These are phyloP conservation scores for Cercospora canescens DNA, from an alignment of 2,329 filamentous ascomycete genomes.

Conservation along the genomic window DNA sequence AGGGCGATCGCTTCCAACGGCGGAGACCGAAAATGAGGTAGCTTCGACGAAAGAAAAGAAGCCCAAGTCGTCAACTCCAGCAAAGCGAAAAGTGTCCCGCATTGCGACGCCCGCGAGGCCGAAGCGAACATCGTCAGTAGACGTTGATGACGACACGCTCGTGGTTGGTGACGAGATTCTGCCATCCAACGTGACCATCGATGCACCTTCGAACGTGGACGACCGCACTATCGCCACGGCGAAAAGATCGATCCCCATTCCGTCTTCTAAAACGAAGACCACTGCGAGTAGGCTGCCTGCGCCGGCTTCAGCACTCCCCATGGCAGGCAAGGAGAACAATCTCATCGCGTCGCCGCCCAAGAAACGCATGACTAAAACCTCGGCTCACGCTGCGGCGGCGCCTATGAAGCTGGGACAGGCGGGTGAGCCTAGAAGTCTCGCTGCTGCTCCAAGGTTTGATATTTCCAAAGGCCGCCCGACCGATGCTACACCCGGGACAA, in stretches of 20 bases:
- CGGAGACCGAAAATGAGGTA: background rate
- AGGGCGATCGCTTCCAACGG: background rate
- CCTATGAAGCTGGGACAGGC: slow-evolving; percentile 3
- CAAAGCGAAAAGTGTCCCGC: slow-evolving; percentile 31
- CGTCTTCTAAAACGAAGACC: background rate
- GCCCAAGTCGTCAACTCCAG: background rate
- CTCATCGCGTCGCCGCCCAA: slow-evolving; percentile 35
- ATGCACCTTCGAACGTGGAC: background rate
- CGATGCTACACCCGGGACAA: slow-evolving; percentile 8
- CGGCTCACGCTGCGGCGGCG: slow-evolving; percentile 5
- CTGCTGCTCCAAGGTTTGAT: slow-evolving; percentile 28
- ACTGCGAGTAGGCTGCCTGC: slow-evolving; percentile 27
- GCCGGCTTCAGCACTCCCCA: slow-evolving; percentile 15
- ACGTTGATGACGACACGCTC: background rate
- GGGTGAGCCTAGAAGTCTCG: slow-evolving; percentile 14
- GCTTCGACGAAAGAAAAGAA: background rate
- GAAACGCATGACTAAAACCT: slow-evolving; percentile 21
- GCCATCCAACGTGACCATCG: background rate
- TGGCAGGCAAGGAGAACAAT: slow-evolving; percentile 28
- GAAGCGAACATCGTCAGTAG: background rate
- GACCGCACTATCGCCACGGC: background rate
- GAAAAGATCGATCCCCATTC: slow-evolving; percentile 16
- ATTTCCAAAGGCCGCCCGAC: slow-evolving; percentile 17
- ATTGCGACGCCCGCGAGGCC: slow-evolving; percentile 38
- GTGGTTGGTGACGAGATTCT: background rate